Conservation (phyloP, 2,329 filamentous ascomycete genomes). For the Botrytis elliptica region DNA sequence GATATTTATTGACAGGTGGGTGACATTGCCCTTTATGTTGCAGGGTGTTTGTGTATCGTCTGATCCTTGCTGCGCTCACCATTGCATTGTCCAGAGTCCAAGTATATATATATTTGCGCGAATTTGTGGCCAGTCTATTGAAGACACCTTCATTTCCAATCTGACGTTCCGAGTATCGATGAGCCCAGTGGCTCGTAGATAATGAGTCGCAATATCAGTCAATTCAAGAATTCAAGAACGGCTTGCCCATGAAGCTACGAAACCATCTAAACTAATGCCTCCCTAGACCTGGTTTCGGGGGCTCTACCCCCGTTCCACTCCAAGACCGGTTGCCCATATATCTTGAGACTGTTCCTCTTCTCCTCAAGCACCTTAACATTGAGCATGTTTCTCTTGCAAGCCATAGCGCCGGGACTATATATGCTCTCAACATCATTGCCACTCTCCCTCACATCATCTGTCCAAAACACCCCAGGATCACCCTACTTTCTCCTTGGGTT, state of each 20-base stretch:
- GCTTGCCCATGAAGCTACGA: neutral
- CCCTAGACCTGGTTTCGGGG: slow-evolving; percentile 46
- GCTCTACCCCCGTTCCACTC: slow-evolving; percentile 43
- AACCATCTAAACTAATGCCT: neutral
- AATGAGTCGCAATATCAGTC: neutral
- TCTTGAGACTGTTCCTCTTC: slow-evolving; percentile 44
- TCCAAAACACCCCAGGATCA: slow-evolving; percentile 3
- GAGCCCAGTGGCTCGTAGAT: neutral
- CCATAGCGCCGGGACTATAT: slow-evolving; percentile 46
- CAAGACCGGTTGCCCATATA: slow-evolving; percentile 41
- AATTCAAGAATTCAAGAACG: neutral
- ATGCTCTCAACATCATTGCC: slow-evolving; percentile 44
- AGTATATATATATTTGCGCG: neutral
- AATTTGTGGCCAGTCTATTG: neutral
- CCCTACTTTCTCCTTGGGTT: slow-evolving; percentile 42
- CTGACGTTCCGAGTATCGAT: neutral
- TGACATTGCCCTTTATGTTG: neutral
- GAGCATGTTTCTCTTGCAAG: slow-evolving; percentile 42
- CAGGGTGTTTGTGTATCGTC: neutral
- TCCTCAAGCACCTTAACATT: slow-evolving; percentile 41
- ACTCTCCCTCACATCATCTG: slow-evolving; percentile 39
- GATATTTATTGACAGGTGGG: slow-evolving; percentile 43
- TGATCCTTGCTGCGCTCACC: neutral
- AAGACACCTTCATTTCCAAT: neutral
- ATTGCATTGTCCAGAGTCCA: neutral